Conservation (phyloP, 371 early-diverging fungal genomes). For the Mucor saturninus region DNA sequence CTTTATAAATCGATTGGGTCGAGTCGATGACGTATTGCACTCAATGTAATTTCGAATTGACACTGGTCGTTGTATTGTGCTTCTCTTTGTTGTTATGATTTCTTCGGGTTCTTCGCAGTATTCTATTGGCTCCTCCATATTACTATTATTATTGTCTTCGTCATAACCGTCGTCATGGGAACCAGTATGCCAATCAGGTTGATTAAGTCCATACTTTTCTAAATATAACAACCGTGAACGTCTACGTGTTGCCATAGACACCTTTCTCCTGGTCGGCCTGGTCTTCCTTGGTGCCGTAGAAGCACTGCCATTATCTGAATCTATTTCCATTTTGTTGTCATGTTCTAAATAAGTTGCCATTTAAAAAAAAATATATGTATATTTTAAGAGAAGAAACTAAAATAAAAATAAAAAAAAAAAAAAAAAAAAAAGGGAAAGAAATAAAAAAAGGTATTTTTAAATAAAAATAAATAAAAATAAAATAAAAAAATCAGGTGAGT, state of each 20-base stretch:
- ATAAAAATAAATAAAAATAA: no score
- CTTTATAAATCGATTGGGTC: conserved; percentile 46
- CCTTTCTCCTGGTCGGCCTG: conserved; percentile 7
- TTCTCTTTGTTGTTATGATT: not conserved
- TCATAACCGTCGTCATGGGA: conserved; percentile 16
- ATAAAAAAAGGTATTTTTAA: no score
- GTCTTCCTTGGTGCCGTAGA: not conserved
- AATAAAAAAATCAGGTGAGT: no score
- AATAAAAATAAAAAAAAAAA: no score
- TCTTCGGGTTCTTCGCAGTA: conserved; percentile 20
- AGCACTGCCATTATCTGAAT: conserved; percentile 9
- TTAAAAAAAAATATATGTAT: no score
- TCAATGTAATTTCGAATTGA: conserved; percentile 36
- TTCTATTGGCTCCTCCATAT: conserved; percentile 6
- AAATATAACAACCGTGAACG: conserved; percentile 33
- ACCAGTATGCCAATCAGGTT: conserved; percentile 30
- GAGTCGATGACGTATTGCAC: conserved; percentile 27
- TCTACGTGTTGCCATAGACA: conserved; percentile 28
- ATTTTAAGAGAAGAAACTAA: no score
- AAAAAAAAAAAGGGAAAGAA: no score
- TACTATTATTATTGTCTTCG: not conserved
- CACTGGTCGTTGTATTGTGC: conserved; percentile 26
- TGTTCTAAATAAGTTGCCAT: not conserved
- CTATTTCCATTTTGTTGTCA: conserved; percentile 3
- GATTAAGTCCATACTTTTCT: conserved; percentile 37